phyloP scores from a whole-genome alignment of 2,329 filamentous ascomycete genomes.

The Neopestalotiopsis rosae region DNA sequence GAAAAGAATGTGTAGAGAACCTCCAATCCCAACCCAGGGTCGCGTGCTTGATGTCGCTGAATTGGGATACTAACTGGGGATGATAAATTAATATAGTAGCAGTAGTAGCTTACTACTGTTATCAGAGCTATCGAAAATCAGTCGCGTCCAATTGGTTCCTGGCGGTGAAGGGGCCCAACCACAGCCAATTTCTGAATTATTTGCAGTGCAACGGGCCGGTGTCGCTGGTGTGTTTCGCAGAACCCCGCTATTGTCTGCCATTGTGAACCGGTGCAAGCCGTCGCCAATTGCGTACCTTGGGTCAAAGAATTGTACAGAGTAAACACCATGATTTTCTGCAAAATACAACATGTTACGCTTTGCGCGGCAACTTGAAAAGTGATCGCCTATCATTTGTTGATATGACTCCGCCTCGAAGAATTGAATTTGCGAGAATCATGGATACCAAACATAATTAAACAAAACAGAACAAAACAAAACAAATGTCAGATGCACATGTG shows the following conservation, averaged over 20 bases:
- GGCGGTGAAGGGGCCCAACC: slow-evolving; percentile 8
- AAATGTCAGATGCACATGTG: no score
- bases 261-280: slow-evolving; percentile 17
- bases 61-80: background rate
- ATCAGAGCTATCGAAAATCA: slow-evolving; percentile 7
- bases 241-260: slow-evolving; percentile 14
- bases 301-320: background rate
- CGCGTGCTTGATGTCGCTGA: background rate
- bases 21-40: background rate
- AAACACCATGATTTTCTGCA: no score
- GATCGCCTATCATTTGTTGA: background rate
- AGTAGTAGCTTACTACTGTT: background rate
- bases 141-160: background rate
- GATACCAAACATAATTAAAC: background rate
- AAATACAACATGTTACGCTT: background rate
- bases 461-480: no score
- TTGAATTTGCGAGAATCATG: no score
- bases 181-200: background rate
- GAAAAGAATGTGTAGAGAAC: slow-evolving; percentile 8
- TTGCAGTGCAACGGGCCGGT: background rate
- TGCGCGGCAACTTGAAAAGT: background rate
- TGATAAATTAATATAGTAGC: background rate
- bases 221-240: background rate
- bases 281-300: background rate
- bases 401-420: no score